Conservation (phyloP, 106 monocot species). For the Vanilla planifolia region DNA sequence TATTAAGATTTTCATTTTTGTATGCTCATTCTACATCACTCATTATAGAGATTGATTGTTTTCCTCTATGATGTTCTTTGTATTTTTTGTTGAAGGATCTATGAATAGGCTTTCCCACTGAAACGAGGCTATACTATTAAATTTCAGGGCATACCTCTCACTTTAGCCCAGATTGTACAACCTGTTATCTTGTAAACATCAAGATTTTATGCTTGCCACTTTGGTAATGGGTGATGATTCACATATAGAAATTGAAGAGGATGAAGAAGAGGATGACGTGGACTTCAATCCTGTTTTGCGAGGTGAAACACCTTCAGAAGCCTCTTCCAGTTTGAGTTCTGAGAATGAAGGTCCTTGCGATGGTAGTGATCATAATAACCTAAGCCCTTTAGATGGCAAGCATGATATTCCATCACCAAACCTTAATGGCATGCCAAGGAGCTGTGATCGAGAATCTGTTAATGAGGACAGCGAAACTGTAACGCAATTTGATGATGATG, state of each 20-base stretch:
- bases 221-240: constrained; percentile 8
- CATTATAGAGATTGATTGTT: too few relatives aligned
- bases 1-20: too few relatives aligned
- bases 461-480: constrained; percentile 26
- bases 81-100: too few relatives aligned
- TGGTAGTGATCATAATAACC: constrained; percentile 1
- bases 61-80: too few relatives aligned
- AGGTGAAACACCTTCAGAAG: constrained; percentile 48
- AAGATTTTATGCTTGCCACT: too few relatives aligned
- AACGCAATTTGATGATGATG: constrained; percentile 15
- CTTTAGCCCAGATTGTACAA: neutral
- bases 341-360: constrained; percentile 27
- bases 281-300: constrained; percentile 61
- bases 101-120: too few relatives aligned
- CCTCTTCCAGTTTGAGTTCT: constrained; percentile 65
- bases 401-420: constrained; percentile 5
- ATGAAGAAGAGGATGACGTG: constrained; percentile 60
- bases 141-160: neutral
- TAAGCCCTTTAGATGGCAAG: constrained; percentile 7
- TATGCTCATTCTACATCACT: too few relatives aligned
- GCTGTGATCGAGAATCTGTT: constrained; percentile 5
- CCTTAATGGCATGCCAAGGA: neutral
- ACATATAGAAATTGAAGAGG: constrained; percentile 49
- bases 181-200: neutral
- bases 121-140: too few relatives aligned